Evolutionary conservation across 176 grass and related monocot species (phyloP), one percentile per base, ranked within the genome.

Genomic region (Bonia amplexicaulis): DNA sequence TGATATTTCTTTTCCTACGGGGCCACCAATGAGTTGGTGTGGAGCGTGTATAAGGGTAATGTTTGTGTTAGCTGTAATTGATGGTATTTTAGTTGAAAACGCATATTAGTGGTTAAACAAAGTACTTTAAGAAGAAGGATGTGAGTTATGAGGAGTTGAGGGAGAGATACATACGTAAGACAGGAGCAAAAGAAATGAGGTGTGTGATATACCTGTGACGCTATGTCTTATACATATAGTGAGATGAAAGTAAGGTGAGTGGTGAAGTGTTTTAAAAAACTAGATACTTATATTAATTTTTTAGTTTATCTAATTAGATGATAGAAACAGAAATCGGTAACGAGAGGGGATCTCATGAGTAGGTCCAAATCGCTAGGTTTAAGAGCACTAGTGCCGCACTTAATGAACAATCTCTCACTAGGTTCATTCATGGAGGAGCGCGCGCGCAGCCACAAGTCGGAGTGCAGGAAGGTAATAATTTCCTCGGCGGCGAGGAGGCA

Each of bases 1-100:
- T 1, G 7, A 11, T 1, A n/a, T 58, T 10, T n/a, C n/a, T 51
- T 22, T 3, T 0, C 8, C 0, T n/a, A 0, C 0, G 14, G 25
- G 9, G 12, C n/a, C 3, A 61, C 1, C 1, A 1, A 31, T 63
- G 0, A 12, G 12, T 6, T 29, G 12, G 5, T 31, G 12, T 15
- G 12, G 13, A 61, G 0, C 2, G 5, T 14, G 55, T 11, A 20
- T 11, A 44, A 44, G 9, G 9, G 41, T 33, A 3, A 5, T 5
- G 4, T 2, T 37, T 0, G 4, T 37, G 5, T 37, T 37, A 0
- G 4, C 4, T 37, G 4, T 5, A 4, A 37, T 5, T 0, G 4
- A 37, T 37, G 4, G 1, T 0, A n/a, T 37, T 37, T 37, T 37
- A 0, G 4, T 5, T 37, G 2, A 37, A 37, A 37, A 37, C 0